Evolutionary conservation across 768 basidiomycete genomes (phyloP).

Genomic region (Amanita polypyramis): DNA sequence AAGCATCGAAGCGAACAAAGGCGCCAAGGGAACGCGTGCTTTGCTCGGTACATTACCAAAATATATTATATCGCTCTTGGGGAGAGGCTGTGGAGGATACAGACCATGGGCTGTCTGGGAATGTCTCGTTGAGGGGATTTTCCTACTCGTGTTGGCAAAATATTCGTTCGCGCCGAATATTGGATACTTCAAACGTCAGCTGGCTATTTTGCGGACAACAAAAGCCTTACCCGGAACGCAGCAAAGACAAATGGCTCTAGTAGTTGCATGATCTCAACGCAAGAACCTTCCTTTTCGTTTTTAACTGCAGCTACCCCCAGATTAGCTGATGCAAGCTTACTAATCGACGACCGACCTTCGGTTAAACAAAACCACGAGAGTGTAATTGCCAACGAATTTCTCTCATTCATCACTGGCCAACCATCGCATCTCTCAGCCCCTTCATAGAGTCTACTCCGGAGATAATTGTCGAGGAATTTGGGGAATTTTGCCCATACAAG

Average conservation of each 20-base stretch:
- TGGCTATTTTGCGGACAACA: conserved; percentile 9
- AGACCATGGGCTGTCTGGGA: conserved; percentile 14
- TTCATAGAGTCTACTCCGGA: conserved; percentile 29
- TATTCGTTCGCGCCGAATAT: conserved; percentile 29
- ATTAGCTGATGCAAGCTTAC: background rate
- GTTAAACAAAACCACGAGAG: conserved; percentile 33
- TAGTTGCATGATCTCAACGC: conserved; percentile 22
- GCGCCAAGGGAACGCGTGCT: conserved; percentile 29
- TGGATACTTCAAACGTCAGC: conserved; percentile 25
- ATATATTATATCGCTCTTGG: conserved; percentile 24
- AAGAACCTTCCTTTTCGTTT: conserved; percentile 22
- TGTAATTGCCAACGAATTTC: conserved; percentile 34
- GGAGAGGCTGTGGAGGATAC: conserved; percentile 21
- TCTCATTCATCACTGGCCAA: conserved; percentile 38
- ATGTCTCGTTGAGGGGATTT: conserved; percentile 9
- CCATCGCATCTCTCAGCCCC: conserved; percentile 27
- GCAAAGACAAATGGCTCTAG: conserved; percentile 38
- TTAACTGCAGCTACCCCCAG: conserved; percentile 18
- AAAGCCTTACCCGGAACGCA: conserved; percentile 34
- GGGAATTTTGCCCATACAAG: conserved; percentile 33
- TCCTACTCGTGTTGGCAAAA: conserved; percentile 14
- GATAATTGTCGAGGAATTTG: conserved; percentile 26
- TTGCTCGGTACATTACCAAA: conserved; percentile 27
- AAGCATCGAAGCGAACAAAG: conserved; percentile 35
- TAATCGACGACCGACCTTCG: background rate